These are phyloP conservation scores for Begonia fuchsioides DNA, from an alignment of 306 rosid genomes.

Conservation along the genomic window DNA sequence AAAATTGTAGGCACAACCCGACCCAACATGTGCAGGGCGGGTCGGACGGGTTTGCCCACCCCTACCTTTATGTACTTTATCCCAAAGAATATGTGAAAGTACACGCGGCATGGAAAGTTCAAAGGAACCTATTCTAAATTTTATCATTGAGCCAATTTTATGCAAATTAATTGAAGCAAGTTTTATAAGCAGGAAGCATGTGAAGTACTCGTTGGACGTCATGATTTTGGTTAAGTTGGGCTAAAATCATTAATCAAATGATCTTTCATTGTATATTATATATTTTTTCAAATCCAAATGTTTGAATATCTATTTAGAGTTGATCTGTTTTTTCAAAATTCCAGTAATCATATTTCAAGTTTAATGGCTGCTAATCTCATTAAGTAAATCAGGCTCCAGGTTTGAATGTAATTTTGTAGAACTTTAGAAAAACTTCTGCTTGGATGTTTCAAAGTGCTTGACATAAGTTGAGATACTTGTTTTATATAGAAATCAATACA, in stretches of 20 bases:
- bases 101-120: too few relatives aligned
- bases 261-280: not conserved
- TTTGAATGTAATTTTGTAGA: not conserved
- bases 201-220: conserved; percentile 68
- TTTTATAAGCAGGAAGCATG: conserved; percentile 58
- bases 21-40: too few relatives aligned
- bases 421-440: not conserved
- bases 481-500: not conserved
- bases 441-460: not conserved
- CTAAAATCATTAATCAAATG: not conserved
- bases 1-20: too few relatives aligned
- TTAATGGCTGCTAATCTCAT: not conserved
- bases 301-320: not conserved
- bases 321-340: not conserved
- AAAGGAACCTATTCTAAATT: not conserved
- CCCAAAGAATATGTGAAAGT: too few relatives aligned
- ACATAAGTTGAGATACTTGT: not conserved
- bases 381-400: not conserved
- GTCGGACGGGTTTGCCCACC: too few relatives aligned
- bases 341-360: not conserved
- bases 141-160: not conserved
- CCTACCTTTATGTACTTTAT: too few relatives aligned
- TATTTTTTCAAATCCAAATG: not conserved
- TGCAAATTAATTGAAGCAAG: not conserved
- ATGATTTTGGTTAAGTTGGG: conserved; percentile 37